phyloP scores from a whole-genome alignment of 2,329 filamentous ascomycete genomes.

The Fusarium incarnatum region DNA sequence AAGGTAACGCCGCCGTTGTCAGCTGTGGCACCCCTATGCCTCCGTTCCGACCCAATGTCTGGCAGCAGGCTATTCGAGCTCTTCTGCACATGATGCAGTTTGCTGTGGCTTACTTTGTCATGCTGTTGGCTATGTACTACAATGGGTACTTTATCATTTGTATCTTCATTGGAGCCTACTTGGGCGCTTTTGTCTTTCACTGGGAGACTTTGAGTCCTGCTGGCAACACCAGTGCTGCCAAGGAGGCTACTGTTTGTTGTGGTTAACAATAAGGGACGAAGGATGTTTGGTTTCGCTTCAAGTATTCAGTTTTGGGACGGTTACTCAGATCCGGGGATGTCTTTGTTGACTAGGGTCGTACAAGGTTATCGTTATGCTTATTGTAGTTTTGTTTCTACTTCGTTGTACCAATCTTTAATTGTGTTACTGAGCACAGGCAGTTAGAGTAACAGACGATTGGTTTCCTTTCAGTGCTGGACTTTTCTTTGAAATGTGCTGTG shows the following conservation, averaged over 20 bases:
- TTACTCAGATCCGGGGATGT: no score
- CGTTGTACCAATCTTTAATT: background rate
- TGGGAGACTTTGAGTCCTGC: slow-evolving; percentile 67
- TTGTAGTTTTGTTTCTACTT: background rate
- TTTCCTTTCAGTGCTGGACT: rapidly evolving
- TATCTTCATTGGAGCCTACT: slow-evolving; percentile 79
- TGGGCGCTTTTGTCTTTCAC: slow-evolving; percentile 79
- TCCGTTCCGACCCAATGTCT: slow-evolving; percentile 66
- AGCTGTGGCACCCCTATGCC: slow-evolving; percentile 40
- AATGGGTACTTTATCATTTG: slow-evolving; percentile 83
- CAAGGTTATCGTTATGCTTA: background rate
- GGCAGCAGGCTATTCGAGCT: slow-evolving; percentile 75
- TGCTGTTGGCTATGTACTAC: slow-evolving; percentile 70
- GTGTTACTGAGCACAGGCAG: background rate
- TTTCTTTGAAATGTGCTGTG: background rate
- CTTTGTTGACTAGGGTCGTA: no score
- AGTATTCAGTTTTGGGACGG: background rate
- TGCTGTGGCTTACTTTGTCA: slow-evolving; percentile 81
- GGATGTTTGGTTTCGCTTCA: background rate
- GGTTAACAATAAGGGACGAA: slow-evolving; percentile 41
- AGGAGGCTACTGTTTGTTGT: slow-evolving; percentile 57
- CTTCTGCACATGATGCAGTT: slow-evolving; percentile 78
- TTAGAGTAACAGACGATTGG: background rate
- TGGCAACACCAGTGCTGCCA: slow-evolving; percentile 51
- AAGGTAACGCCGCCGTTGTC: slow-evolving; percentile 20